phyloP scores from a whole-genome alignment of 2,329 filamentous ascomycete genomes.

The Aspergillus vadensis region DNA sequence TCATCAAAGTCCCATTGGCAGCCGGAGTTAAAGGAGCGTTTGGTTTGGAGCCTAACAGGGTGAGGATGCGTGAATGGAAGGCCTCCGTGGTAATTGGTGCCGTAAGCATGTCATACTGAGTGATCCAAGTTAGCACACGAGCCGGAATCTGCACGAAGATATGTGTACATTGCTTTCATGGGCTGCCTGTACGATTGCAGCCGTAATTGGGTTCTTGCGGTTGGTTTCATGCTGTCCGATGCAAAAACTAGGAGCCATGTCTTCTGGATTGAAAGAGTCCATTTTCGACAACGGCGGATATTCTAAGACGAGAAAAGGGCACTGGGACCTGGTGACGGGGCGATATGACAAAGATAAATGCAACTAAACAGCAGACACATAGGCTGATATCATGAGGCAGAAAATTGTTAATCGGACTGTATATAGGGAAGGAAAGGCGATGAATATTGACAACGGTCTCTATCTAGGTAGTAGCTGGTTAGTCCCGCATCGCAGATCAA shows the following conservation, averaged over 20 bases:
- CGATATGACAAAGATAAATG: background rate
- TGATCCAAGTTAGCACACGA: background rate
- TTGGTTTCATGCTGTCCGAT: slow-evolving; percentile 64
- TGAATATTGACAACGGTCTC: background rate
- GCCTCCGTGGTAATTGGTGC: slow-evolving; percentile 61
- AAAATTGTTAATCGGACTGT: background rate
- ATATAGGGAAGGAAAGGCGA: background rate
- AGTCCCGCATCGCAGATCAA: slow-evolving; percentile 4
- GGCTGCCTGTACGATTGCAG: slow-evolving; percentile 55
- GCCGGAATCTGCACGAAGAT: slow-evolving; percentile 5
- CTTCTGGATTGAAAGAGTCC: slow-evolving; percentile 38
- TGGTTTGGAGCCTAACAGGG: slow-evolving; percentile 49
- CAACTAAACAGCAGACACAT: background rate
- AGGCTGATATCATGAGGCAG: background rate
- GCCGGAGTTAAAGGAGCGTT: slow-evolving; percentile 31
- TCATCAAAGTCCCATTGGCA: slow-evolving; percentile 41
- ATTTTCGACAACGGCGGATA: slow-evolving; percentile 26
- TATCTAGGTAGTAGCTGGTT: background rate
- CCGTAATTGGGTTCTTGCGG: slow-evolving; percentile 51
- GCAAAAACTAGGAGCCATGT: slow-evolving; percentile 54
- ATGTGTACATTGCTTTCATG: slow-evolving; percentile 57
- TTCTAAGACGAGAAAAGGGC: background rate
- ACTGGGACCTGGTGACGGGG: background rate
- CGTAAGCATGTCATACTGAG: slow-evolving; percentile 67
- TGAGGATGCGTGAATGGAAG: slow-evolving; percentile 62